These are phyloP conservation scores for Colletotrichum liriopes DNA, from an alignment of 2,329 filamentous ascomycete genomes.

Conservation along the genomic window DNA sequence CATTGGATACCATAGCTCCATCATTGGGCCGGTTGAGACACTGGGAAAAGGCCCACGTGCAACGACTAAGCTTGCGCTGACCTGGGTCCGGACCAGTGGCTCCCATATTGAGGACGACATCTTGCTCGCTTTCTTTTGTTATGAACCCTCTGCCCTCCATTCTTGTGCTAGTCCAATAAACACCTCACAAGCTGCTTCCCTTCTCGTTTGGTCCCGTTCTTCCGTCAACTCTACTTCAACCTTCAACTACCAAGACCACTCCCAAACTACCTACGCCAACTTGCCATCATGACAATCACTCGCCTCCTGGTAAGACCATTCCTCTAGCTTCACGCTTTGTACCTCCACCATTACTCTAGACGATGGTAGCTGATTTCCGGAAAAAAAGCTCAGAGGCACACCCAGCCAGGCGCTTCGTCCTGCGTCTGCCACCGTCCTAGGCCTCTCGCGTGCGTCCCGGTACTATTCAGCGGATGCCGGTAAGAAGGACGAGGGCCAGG, in stretches of 20 bases:
- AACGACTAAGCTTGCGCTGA: constrained; percentile 15
- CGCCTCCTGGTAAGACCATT: constrained; percentile 27
- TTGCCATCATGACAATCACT: constrained; percentile 19
- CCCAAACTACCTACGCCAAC: background rate
- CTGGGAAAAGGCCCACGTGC: constrained; percentile 16
- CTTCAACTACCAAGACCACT: background rate
- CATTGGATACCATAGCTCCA: background rate
- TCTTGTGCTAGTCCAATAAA: background rate
- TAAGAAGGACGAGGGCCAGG: constrained; percentile 23
- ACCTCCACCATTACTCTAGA: background rate
- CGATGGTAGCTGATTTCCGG: background rate
- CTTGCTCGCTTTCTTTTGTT: constrained; percentile 4
- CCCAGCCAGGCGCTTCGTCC: constrained; percentile 11
- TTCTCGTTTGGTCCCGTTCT: constrained; percentile 5
- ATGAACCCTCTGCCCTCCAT: background rate
- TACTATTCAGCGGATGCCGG: constrained; percentile 23
- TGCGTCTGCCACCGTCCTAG: background rate
- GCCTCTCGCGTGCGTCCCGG: background rate
- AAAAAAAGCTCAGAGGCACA: constrained; percentile 13
- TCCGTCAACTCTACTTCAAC: background rate
- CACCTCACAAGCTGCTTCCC: background rate
- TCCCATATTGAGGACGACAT: constrained; percentile 10
- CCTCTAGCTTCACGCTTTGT: background rate
- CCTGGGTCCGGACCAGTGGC: background rate
- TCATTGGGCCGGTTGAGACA: constrained; percentile 4